Percentiles rank a stretch among this genome's conserved stretches.
phyloP scores from a whole-genome alignment of 169 alveolate genomes.

The Plasmodium gallinaceum region DNA sequence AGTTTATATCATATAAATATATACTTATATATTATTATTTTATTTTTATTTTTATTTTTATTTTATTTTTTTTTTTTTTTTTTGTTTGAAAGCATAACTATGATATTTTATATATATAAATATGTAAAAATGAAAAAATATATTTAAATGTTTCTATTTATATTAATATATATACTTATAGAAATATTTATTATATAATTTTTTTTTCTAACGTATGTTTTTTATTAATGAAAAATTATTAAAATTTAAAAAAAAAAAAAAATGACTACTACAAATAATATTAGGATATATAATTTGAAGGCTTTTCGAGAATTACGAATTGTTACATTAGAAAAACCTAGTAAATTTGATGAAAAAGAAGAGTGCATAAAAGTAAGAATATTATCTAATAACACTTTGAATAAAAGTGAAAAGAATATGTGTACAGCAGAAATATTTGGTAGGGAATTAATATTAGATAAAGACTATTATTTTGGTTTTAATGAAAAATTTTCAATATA shows the following conservation, averaged over 20 bases:
- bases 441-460: conserved; percentile 87
- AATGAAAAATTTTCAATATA: conserved; percentile 89
- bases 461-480: conserved; percentile 84
- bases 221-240: background rate
- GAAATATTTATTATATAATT: no score
- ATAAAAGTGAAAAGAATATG: conserved; percentile 33
- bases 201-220: no score
- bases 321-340: conserved; percentile 47
- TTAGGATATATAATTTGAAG: conserved; percentile 41
- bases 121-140: no score
- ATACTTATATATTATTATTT: no score
- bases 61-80: no score
- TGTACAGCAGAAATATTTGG: conserved; percentile 91
- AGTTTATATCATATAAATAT: no score
- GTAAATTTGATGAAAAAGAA: conserved; percentile 55
- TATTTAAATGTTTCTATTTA: no score
- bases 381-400: conserved; percentile 2
- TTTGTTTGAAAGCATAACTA: no score
- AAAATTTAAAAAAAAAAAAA: conserved; percentile 9
- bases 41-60: no score
- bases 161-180: no score
- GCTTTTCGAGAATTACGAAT: conserved; percentile 53
- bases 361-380: conserved; percentile 49
- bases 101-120: no score
- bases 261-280: conserved; percentile 3